phyloP scores from a whole-genome alignment of 2,329 filamentous ascomycete genomes.

The Alternaria sp. region DNA sequence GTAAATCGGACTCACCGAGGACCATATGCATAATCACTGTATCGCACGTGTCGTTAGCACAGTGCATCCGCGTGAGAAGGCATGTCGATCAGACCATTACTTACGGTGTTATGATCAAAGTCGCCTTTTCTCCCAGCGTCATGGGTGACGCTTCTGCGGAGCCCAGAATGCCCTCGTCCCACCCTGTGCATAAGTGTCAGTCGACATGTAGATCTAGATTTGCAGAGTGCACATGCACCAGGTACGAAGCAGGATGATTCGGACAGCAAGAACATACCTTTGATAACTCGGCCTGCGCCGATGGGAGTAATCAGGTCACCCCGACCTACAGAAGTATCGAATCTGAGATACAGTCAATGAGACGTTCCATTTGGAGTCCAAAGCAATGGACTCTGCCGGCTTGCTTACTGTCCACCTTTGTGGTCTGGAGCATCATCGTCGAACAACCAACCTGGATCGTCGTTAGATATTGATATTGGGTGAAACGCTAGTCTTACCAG shows the following conservation, averaged over 20 bases:
- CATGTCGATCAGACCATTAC: slow-evolving; percentile 35
- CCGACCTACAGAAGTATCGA: slow-evolving; percentile 84
- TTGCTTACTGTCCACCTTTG: slow-evolving; percentile 75
- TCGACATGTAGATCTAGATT: slow-evolving; percentile 17
- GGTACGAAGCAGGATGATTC: slow-evolving; percentile 2
- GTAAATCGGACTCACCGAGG: slow-evolving; percentile 41
- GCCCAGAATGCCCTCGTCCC: slow-evolving; percentile 73
- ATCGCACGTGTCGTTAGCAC: slow-evolving; percentile 26
- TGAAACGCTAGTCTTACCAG: slow-evolving; percentile 55
- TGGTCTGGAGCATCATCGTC: slow-evolving; percentile 68
- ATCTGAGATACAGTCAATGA: slow-evolving; percentile 63
- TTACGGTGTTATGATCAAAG: slow-evolving; percentile 81
- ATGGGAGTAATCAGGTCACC: slow-evolving; percentile 81
- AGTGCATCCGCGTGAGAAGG: neutral
- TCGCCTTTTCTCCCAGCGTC: slow-evolving; percentile 90
- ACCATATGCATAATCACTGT: slow-evolving; percentile 52
- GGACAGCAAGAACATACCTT: slow-evolving; percentile 65
- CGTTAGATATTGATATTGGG: slow-evolving; percentile 20
- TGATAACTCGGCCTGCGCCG: slow-evolving; percentile 85
- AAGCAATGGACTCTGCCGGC: slow-evolving; percentile 6
- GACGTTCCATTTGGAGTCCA: neutral
- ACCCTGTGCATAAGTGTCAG: slow-evolving; percentile 51
- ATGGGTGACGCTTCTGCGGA: slow-evolving; percentile 64
- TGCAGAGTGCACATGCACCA: slow-evolving; percentile 11
- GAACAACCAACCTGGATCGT: slow-evolving; percentile 71